phyloP scores from a whole-genome alignment of 163 green algal genomes.

The Chlamydomonas reinhardtii region DNA sequence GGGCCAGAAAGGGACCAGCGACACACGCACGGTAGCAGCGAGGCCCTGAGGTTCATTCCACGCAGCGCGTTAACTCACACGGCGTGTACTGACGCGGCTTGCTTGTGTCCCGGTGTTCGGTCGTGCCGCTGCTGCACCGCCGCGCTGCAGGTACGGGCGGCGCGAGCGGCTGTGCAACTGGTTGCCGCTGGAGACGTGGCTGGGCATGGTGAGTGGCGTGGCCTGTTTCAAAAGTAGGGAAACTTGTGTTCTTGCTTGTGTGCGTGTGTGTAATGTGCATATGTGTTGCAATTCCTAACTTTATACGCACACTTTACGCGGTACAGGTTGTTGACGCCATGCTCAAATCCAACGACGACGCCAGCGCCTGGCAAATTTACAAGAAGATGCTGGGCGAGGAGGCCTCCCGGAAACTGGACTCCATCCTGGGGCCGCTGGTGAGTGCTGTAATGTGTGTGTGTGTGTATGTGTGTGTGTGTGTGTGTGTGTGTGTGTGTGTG shows the following conservation, averaged over 20 bases:
- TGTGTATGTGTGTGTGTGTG: background rate
- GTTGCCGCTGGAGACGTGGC: slow-evolving; percentile 34
- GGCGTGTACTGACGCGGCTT: no score
- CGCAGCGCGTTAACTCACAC: no score
- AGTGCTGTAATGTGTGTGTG: background rate
- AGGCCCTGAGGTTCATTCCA: no score
- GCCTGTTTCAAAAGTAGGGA: no score
- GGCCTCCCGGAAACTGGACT: background rate
- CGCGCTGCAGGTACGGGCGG: slow-evolving; percentile 16
- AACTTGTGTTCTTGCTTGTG: no score
- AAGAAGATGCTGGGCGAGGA: slow-evolving; percentile 28
- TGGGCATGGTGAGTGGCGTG: slow-evolving; percentile 30
- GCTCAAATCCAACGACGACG: slow-evolving; percentile 19
- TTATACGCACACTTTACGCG: no score
- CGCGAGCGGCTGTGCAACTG: slow-evolving; percentile 18
- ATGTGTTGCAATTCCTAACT: no score
- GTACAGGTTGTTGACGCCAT: slow-evolving; percentile 2
- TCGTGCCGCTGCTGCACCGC: no score
- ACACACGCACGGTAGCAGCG: no score
- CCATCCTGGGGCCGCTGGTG: slow-evolving; percentile 10
- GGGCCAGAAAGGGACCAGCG: no score
- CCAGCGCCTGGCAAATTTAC: slow-evolving; percentile 13
- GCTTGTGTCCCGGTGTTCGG: no score
- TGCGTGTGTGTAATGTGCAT: no score
- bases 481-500: background rate